phyloP scores from a whole-genome alignment of 129 eudicot genomes.

The Saussurea involucrata region DNA sequence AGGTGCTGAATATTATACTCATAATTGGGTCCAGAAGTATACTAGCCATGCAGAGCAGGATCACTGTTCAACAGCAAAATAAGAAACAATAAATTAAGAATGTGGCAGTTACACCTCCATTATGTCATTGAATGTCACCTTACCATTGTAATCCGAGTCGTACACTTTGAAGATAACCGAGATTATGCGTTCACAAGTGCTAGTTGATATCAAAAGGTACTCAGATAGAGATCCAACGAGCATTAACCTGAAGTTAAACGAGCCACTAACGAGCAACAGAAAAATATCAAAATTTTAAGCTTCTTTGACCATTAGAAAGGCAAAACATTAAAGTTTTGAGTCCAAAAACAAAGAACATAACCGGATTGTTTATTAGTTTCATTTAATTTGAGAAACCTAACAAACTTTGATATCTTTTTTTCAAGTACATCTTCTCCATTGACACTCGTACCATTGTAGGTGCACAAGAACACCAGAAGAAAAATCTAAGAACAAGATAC shows the following conservation, averaged over 20 bases:
- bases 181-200: neutral
- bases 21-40: too few relatives aligned
- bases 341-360: neutral
- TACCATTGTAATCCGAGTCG: conserved; percentile 80
- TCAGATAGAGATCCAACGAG: neutral
- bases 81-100: too few relatives aligned
- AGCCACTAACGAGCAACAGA: neutral
- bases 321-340: too few relatives aligned
- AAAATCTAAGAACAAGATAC: neutral
- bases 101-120: conserved; percentile 73
- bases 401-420: too few relatives aligned
- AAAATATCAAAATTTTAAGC: too few relatives aligned
- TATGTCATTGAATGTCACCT: conserved; percentile 70
- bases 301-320: too few relatives aligned
- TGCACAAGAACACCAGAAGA: neutral
- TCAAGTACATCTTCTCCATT: neutral
- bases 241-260: neutral
- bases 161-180: conserved; percentile 87
- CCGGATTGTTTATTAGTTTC: neutral
- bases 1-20: too few relatives aligned
- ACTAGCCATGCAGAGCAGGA: too few relatives aligned
- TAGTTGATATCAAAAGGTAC: neutral
- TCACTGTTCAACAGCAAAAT: too few relatives aligned
- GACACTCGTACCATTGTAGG: neutral
- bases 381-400: neutral